Percentiles rank a stretch among this genome's conserved stretches.
Evolutionary conservation across 129 eudicot genomes (phyloP).

Genomic region (Ambrosia trifida): DNA sequence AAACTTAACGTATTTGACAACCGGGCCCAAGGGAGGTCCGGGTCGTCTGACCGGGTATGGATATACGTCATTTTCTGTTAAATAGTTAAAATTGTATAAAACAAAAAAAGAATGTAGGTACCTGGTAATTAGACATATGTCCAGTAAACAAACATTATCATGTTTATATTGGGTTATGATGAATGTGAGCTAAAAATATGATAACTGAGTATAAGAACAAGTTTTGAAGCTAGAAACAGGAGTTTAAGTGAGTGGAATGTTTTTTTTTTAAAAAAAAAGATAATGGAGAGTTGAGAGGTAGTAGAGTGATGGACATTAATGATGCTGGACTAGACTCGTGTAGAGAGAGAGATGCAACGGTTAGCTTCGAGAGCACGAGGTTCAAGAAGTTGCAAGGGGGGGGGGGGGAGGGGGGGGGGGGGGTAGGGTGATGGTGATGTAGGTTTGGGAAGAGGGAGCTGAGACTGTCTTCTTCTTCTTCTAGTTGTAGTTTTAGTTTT

Average conservation of each 20-base stretch:
- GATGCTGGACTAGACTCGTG: slow-evolving; percentile 5
- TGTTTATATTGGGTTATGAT: background rate
- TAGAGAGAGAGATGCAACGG: slow-evolving; percentile 21
- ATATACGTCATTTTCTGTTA: slow-evolving; percentile 22
- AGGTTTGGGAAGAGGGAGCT: slow-evolving; percentile 12
- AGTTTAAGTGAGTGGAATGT: background rate
- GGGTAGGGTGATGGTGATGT: slow-evolving; percentile 12
- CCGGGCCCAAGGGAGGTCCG: slow-evolving; percentile 40
- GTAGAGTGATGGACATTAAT: slow-evolving; percentile 4
- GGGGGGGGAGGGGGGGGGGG: background rate
- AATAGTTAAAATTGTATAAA: background rate
- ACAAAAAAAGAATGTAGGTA: slow-evolving; percentile 6
- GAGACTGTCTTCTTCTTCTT: slow-evolving; percentile 20
- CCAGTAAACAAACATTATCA: background rate
- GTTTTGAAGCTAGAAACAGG: slow-evolving; percentile 16
- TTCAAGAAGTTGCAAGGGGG: slow-evolving; percentile 27
- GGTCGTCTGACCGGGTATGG: slow-evolving; percentile 32
- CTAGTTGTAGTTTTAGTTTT: too few species aligned
- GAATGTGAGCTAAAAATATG: background rate
- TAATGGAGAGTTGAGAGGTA: slow-evolving; percentile 13
- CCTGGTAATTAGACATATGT: slow-evolving; percentile 20
- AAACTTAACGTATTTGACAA: slow-evolving; percentile 19
- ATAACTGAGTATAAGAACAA: background rate
- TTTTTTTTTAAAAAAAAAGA: background rate
- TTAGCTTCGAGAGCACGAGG: slow-evolving; percentile 26